These are phyloP conservation scores for Usnea hakonensis DNA, from an alignment of 495 filamentous ascomycete species.

Conservation along the genomic window DNA sequence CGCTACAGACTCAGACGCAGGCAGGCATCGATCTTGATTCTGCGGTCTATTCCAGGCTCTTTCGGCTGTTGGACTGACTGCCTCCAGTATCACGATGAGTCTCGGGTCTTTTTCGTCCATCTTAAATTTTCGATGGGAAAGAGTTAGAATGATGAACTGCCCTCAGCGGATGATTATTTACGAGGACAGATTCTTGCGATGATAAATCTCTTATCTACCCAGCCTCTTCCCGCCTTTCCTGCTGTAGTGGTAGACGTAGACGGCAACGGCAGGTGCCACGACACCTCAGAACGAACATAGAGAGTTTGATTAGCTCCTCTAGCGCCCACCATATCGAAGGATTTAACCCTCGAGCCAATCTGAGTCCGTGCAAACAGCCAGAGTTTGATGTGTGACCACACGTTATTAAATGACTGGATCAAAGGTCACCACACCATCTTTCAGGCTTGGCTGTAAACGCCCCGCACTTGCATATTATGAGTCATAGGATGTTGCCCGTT, in stretches of 20 bases:
- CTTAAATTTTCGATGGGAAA: background rate
- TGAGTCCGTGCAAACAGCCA: constrained; percentile 4
- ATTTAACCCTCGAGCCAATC: background rate
- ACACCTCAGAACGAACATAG: background rate
- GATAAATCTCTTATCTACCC: background rate
- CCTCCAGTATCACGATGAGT: background rate
- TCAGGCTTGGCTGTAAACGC: no score
- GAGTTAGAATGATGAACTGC: background rate
- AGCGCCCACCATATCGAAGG: background rate
- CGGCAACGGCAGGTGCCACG: background rate
- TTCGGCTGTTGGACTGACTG: background rate
- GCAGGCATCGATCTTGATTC: constrained; percentile 6
- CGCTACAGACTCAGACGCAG: background rate
- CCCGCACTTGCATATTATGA: no score
- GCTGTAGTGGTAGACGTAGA: background rate
- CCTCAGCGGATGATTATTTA: background rate
- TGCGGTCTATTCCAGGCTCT: constrained; percentile 9
- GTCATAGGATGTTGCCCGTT: no score
- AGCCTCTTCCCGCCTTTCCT: background rate
- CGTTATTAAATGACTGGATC: constrained; percentile 3
- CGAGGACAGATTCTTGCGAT: background rate
- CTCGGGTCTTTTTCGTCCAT: background rate
- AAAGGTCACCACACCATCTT: no score
- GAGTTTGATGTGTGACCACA: constrained; percentile 5
- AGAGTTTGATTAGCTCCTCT: background rate